Percentiles rank a stretch among this genome's conserved stretches.
These are phyloP conservation scores for Fusarium mundagurra DNA, from an alignment of 2,329 filamentous ascomycete species.

Conservation along the genomic window DNA sequence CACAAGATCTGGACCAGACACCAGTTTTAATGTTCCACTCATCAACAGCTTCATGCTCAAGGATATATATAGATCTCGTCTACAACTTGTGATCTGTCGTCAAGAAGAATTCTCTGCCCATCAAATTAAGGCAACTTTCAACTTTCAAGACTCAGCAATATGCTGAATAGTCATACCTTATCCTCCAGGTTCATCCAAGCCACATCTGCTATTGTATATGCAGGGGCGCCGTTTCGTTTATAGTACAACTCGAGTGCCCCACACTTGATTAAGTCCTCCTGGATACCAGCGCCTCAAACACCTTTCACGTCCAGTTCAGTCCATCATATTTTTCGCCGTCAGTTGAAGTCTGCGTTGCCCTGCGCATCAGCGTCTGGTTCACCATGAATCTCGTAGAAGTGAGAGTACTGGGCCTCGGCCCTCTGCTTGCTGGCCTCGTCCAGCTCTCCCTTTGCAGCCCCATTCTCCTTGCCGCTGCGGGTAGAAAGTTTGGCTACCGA, in stretches of 20 bases:
- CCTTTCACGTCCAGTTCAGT: not conserved
- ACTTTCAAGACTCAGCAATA: not conserved
- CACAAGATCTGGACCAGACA: not conserved
- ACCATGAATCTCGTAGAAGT: conserved; percentile 63
- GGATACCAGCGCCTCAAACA: conserved; percentile 10
- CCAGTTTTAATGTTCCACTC: not conserved
- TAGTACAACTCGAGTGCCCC: conserved; percentile 24
- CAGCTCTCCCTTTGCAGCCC: conserved; percentile 53
- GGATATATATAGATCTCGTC: conserved; percentile 10
- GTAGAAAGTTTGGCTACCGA: conserved; percentile 57
- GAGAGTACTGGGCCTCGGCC: conserved; percentile 61
- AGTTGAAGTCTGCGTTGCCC: conserved; percentile 64
- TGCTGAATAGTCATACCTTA: conserved; percentile 1
- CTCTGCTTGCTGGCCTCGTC: conserved; percentile 61
- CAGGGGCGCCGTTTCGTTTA: conserved; percentile 26
- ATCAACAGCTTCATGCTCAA: not conserved
- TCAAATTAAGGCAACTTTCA: not conserved
- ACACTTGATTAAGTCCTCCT: conserved; percentile 25
- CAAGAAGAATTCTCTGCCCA: not conserved
- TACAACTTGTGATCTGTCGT: conserved; percentile 4
- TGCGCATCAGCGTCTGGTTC: conserved; percentile 59
- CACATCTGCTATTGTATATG: conserved; percentile 3
- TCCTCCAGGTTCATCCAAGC: conserved; percentile 26
- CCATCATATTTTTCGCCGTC: not conserved
- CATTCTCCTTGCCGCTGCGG: conserved; percentile 58